Base-by-base conservation (phyloP, 495 filamentous ascomycete species). In the Penicillium lividum region DNA sequence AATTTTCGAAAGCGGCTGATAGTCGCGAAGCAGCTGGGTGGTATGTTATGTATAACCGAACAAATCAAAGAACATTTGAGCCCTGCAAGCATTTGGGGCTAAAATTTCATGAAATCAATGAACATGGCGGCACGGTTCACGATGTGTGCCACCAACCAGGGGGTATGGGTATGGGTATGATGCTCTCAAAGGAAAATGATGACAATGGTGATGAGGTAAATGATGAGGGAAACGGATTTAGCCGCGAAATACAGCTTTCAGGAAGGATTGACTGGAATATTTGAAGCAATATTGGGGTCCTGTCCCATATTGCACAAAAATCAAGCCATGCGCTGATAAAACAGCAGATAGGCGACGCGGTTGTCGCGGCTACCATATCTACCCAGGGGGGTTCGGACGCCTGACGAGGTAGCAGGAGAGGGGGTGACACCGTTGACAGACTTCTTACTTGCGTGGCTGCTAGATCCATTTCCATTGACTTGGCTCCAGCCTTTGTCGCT, bases 321-420 rank as follows among this genome's bases (percentile, higher is more conserved):
- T 71, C 58, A 78, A 54, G 67, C 69, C 67, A 96, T 84, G 60
- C 83, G 86, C 76, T 97, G 87, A 71, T 98, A 98, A 74, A 98
- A 95, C 69, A 98, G 73, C 58, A 98, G 83, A 73, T 98, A 98
- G 13, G 94, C 94, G 53, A 96, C 93, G 78, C 96, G 96, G 78
- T 91, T 95, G 68, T 97, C 95, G 73, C 88, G 91, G 60, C 89
- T 80, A 29, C 83, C 86, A 62, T 87, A 88, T 71, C 86, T 89
- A 46, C 77, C 80, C 51, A 78, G 63, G 15, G 85, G 83, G 5
- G 84, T 84, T 64, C 80, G 78, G 65, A 88, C 88, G 10, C 82
- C 79, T 36, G 84, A 84, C 11, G 80, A 76, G 28, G 61, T 51
- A 8, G 58, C 61, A 8, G 76, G 69, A 22, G 84, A 82, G 10